Percentiles rank a stretch among this genome's conserved stretches.
phyloP scores from a whole-genome alignment of 2,329 filamentous ascomycete genomes.

The Diplodia corticola region DNA sequence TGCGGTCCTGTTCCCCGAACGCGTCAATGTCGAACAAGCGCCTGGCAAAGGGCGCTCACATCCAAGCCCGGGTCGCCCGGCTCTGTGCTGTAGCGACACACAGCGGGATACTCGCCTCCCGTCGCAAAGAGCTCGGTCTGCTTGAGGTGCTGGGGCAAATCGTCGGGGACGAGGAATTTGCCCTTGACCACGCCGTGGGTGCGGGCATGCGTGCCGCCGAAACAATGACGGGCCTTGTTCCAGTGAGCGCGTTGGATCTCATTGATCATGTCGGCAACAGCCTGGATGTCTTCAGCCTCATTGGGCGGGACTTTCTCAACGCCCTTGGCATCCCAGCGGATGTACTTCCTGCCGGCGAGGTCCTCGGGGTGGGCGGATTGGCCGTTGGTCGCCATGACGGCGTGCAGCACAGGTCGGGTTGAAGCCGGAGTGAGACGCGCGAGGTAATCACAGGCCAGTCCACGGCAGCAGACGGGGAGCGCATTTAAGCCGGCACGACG shows the following conservation, averaged over 20 bases:
- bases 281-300: slow-evolving; percentile 48
- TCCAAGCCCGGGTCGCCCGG: slow-evolving; percentile 43
- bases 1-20: slow-evolving; percentile 34
- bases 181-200: slow-evolving; percentile 53
- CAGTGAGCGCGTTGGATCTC: slow-evolving; percentile 48
- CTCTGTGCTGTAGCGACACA: slow-evolving; percentile 43
- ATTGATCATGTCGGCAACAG: slow-evolving; percentile 50
- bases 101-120: slow-evolving; percentile 36
- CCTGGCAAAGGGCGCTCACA: slow-evolving; percentile 24
- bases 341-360: slow-evolving; percentile 34
- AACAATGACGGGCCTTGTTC: slow-evolving; percentile 45
- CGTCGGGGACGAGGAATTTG: slow-evolving; percentile 44
- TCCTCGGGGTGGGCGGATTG: background rate
- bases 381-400: background rate
- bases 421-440: background rate
- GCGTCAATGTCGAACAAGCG: background rate
- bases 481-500: background rate
- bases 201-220: slow-evolving; percentile 46
- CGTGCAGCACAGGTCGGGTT: background rate
- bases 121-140: slow-evolving; percentile 43
- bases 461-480: background rate
- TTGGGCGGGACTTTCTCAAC: slow-evolving; percentile 44
- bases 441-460: background rate
- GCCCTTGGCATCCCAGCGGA: slow-evolving; percentile 44
- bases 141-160: slow-evolving; percentile 47